Conservation (phyloP, 805 yeast genomes). For the Candida adriatica region DNA sequence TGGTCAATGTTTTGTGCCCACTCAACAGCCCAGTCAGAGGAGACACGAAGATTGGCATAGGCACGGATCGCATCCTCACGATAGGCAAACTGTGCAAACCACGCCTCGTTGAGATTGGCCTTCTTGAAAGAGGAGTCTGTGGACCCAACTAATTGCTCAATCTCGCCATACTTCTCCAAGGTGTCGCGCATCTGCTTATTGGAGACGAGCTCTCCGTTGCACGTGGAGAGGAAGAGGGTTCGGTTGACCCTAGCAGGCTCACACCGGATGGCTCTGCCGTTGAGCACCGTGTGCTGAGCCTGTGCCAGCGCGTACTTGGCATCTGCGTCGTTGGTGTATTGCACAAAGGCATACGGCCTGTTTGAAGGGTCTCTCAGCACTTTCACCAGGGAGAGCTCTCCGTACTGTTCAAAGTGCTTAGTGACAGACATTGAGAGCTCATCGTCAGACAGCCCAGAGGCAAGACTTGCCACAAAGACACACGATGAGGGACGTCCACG, state of each 20-base stretch:
- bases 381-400: conserved; percentile 64
- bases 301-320: conserved; percentile 58
- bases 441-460: conserved; percentile 61
- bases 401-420: conserved; percentile 63
- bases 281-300: conserved; percentile 63
- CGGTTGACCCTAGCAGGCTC: conserved; percentile 90
- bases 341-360: conserved; percentile 91
- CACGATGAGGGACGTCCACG: conserved; percentile 77
- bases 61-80: conserved; percentile 88
- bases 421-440: conserved; percentile 64
- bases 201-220: conserved; percentile 23
- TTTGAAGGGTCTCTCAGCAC: conserved; percentile 76
- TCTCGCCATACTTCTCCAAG: conserved; percentile 58
- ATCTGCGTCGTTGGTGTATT: conserved; percentile 63
- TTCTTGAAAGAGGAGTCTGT: conserved; percentile 27
- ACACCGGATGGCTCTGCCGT: conserved; percentile 76
- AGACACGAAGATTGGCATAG: conserved; percentile 58
- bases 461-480: conserved; percentile 81
- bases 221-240: conserved; percentile 56
- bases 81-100: conserved; percentile 75
- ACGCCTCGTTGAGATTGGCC: conserved; percentile 32
- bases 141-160: conserved; percentile 55
- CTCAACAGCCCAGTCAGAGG: conserved; percentile 52
- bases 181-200: conserved; percentile 30
- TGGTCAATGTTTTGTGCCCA: conserved; percentile 84